phyloP scores from a whole-genome alignment of 2,329 filamentous ascomycete species.

The Elsinoe necatrix region DNA sequence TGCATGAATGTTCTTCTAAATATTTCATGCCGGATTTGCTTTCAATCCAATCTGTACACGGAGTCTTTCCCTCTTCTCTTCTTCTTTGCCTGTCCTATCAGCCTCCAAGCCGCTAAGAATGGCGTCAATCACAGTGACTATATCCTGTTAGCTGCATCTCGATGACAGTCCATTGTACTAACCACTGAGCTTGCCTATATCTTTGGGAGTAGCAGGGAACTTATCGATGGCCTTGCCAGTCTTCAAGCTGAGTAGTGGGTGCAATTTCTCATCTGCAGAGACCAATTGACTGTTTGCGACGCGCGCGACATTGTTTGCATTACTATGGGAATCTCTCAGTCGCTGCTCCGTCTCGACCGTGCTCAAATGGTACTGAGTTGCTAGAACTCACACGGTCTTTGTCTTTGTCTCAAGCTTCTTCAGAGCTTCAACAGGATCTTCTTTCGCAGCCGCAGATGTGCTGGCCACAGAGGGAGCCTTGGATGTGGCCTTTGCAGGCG shows the following conservation, averaged over 20 bases:
- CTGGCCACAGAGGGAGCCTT: slow-evolving; percentile 16
- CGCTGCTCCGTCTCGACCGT: background rate
- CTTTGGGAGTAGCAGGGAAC: slow-evolving; percentile 27
- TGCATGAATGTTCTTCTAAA: background rate
- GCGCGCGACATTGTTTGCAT: slow-evolving; percentile 27
- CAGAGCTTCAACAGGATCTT: slow-evolving; percentile 23
- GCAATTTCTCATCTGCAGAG: slow-evolving; percentile 25
- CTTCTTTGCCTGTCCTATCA: slow-evolving; percentile 26
- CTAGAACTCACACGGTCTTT: slow-evolving; percentile 23
- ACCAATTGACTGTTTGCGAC: slow-evolving; percentile 28
- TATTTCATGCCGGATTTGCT: slow-evolving; percentile 25
- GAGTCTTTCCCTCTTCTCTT: slow-evolving; percentile 25
- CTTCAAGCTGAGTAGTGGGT: slow-evolving; percentile 26
- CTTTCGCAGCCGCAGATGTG: slow-evolving; percentile 18
- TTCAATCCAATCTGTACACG: slow-evolving; percentile 27
- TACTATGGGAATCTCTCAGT: slow-evolving; percentile 18
- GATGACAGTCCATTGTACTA: slow-evolving; percentile 1
- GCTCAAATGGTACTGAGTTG: background rate
- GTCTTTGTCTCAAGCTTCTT: slow-evolving; percentile 26
- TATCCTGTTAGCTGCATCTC: background rate
- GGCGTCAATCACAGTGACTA: slow-evolving; percentile 25
- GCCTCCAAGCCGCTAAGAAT: slow-evolving; percentile 27
- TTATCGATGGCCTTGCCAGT: slow-evolving; percentile 26
- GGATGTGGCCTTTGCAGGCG: slow-evolving; percentile 16
- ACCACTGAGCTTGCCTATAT: slow-evolving; percentile 26